Evolutionary conservation across 2,329 filamentous ascomycete species (phyloP).

Genomic region (Atkinsonella texensis): DNA sequence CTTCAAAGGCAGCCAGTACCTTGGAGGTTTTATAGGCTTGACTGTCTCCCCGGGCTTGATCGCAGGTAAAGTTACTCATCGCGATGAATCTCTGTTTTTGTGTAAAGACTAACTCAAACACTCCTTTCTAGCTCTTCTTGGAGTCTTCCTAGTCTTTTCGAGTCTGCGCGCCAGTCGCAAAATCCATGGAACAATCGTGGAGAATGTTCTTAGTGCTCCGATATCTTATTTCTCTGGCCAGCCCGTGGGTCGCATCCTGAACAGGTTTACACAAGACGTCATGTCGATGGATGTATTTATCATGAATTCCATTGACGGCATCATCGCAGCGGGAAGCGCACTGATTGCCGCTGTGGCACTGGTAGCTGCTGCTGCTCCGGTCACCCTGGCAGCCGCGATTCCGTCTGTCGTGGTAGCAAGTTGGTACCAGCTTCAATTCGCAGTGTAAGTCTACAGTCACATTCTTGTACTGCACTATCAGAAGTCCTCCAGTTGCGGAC

Average conservation of each 20-base stretch:
- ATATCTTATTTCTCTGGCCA: background rate
- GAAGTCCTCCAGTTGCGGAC: no score
- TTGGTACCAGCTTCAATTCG: background rate
- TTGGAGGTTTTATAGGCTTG: background rate
- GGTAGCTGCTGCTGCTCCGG: background rate
- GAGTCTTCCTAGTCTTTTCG: background rate
- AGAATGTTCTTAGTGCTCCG: background rate
- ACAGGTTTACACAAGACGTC: background rate
- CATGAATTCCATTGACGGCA: background rate
- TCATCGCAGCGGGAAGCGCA: background rate
- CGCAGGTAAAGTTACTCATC: background rate
- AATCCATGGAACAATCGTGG: background rate
- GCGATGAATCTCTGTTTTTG: background rate
- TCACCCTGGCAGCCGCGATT: background rate
- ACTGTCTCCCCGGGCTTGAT: background rate
- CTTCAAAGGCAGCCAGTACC: background rate
- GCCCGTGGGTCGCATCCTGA: background rate
- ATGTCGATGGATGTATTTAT: background rate
- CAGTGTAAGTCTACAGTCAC: background rate
- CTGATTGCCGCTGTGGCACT: background rate
- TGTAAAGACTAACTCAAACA: background rate
- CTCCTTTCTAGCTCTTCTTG: background rate
- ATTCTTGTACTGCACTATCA: no score
- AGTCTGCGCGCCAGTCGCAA: background rate
- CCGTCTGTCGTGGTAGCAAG: background rate